A percentile compares a stretch with the other conserved stretches of the same genome.
These are phyloP conservation scores for Logfia minima DNA, from an alignment of 129 eudicot genomes.

Conservation along the genomic window DNA sequence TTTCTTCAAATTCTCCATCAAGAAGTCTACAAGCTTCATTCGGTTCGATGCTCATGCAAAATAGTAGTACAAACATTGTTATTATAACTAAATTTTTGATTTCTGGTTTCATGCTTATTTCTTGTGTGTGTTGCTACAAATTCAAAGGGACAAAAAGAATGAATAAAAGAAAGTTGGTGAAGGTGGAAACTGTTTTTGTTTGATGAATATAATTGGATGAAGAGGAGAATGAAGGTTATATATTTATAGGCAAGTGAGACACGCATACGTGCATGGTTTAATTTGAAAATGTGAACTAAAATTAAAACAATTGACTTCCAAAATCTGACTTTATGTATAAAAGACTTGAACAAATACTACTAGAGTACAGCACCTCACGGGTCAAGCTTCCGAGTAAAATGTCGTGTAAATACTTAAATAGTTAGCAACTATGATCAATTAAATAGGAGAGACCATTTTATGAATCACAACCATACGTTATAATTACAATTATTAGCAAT, in stretches of 20 bases:
- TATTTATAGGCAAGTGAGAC: conserved; percentile 15
- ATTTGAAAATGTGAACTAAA: no score
- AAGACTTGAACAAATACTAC: no score
- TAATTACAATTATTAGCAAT: no score
- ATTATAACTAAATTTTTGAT: background rate
- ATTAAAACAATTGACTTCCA: no score
- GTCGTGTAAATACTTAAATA: no score
- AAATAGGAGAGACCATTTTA: no score
- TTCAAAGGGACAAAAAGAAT: background rate
- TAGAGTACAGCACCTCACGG: no score
- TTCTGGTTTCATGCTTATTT: conserved; percentile 17
- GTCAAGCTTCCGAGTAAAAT: no score
- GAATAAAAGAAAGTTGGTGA: background rate
- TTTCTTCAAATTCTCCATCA: conserved; percentile 26
- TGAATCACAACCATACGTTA: no score
- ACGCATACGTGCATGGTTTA: background rate
- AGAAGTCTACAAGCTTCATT: conserved; percentile 34
- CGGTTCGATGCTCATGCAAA: conserved; percentile 2
- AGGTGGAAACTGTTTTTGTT: background rate
- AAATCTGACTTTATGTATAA: no score
- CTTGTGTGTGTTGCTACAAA: background rate
- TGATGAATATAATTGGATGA: conserved; percentile 4
- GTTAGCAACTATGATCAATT: no score
- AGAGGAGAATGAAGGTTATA: background rate
- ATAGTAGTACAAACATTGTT: background rate